Percentiles rank a stretch among this genome's conserved stretches.
phyloP scores from a whole-genome alignment of 148 eudicot species.

The Polygonum aviculare region DNA sequence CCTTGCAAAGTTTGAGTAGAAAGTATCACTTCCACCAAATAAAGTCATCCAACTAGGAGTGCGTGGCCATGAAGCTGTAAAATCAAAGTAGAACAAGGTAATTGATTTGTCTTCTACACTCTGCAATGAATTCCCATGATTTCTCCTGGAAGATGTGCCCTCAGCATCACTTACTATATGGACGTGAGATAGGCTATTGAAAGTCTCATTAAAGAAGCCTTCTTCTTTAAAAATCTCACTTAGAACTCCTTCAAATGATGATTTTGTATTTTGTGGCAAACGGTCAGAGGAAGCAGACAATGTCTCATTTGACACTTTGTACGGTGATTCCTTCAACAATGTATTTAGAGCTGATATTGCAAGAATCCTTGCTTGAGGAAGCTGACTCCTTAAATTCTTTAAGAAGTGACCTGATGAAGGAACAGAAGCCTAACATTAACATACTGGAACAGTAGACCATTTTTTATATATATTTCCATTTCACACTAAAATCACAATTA shows the following conservation, averaged over 20 bases:
- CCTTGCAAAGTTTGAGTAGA: constrained; percentile 89
- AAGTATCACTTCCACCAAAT: constrained; percentile 91
- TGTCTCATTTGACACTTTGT: constrained; percentile 48
- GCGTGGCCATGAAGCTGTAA: constrained; percentile 97
- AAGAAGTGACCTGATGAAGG: constrained; percentile 81
- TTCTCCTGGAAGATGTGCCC: constrained; percentile 52
- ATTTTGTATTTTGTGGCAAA: constrained; percentile 33
- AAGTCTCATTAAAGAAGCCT: constrained; percentile 78
- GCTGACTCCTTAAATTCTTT: constrained; percentile 84
- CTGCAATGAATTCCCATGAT: constrained; percentile 77
- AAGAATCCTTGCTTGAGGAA: constrained; percentile 93
- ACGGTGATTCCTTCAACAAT: constrained; percentile 85
- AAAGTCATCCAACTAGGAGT: constrained; percentile 97
- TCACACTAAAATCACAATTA: neutral
- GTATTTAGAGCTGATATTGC: constrained; percentile 96
- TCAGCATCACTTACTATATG: constrained; percentile 77
- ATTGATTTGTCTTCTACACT: constrained; percentile 96
- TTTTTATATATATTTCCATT: neutral
- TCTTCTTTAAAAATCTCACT: constrained; percentile 76
- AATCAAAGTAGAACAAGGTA: constrained; percentile 93
- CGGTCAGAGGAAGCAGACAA: constrained; percentile 21
- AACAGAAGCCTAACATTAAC: neutral
- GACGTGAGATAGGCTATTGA: constrained; percentile 86
- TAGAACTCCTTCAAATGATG: constrained; percentile 80
- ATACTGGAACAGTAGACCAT: neutral